Percentiles rank a stretch among this genome's conserved stretches.
Evolutionary conservation across 2,329 filamentous ascomycete species (phyloP).

Genomic region (Ambrosiella xylebori): DNA sequence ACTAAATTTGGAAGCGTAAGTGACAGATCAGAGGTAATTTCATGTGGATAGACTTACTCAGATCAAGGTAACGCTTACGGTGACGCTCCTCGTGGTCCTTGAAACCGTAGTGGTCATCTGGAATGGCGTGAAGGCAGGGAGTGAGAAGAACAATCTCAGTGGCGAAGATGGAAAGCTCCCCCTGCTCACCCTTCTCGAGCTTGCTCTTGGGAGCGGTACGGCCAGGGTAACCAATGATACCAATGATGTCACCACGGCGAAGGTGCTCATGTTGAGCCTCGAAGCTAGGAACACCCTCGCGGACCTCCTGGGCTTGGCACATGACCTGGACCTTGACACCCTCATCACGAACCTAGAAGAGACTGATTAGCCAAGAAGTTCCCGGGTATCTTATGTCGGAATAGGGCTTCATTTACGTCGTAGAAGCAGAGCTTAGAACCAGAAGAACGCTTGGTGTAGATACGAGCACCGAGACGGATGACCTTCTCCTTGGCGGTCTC

Average conservation of each 20-base stretch:
- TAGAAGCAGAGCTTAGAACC: conserved; percentile 85
- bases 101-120: conserved; percentile 82
- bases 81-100: conserved; percentile 89
- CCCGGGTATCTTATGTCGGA: neutral
- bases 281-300: conserved; percentile 49
- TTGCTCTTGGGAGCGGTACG: conserved; percentile 80
- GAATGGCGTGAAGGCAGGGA: conserved; percentile 80
- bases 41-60: conserved; percentile 28
- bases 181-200: conserved; percentile 58
- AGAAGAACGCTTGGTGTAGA: conserved; percentile 72
- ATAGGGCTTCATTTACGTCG: conserved; percentile 30
- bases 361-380: neutral
- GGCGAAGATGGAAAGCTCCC: conserved; percentile 88
- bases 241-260: conserved; percentile 82
- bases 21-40: neutral
- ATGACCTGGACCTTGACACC: conserved; percentile 70
- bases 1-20: conserved; percentile 22
- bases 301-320: conserved; percentile 68
- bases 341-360: conserved; percentile 33
- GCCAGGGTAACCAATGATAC: conserved; percentile 68
- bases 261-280: conserved; percentile 79
- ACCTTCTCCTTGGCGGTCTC: conserved; percentile 61
- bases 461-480: conserved; percentile 64
- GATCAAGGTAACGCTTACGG: conserved; percentile 83
- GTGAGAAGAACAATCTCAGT: conserved; percentile 70